Conservation (phyloP, 2,329 filamentous ascomycete genomes). For the Zasmidium angulare region DNA sequence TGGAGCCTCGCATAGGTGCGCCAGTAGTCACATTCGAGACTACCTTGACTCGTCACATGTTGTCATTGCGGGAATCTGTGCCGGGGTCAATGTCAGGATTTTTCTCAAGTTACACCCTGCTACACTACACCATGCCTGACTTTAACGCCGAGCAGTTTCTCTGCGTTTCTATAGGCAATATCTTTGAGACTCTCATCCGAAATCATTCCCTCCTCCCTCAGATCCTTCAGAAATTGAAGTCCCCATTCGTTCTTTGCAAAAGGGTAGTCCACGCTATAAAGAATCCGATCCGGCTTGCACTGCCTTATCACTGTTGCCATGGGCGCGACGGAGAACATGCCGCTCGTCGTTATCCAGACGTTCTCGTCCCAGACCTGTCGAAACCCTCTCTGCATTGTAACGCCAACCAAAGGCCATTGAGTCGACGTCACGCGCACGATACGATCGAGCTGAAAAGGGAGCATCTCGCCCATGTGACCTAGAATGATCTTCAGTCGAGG, state of each 20-base stretch:
- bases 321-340: slow-evolving; percentile 53
- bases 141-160: background rate
- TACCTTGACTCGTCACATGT: too few relatives aligned
- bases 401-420: too few relatives aligned
- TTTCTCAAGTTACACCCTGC: too few relatives aligned
- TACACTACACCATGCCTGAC: too few relatives aligned
- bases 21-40: too few relatives aligned
- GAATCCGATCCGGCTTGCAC: slow-evolving; percentile 46
- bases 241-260: slow-evolving; percentile 35
- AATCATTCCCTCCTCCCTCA: background rate
- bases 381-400: too few relatives aligned
- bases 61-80: too few relatives aligned
- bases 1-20: too few relatives aligned
- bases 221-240: background rate
- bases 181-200: background rate
- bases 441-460: slow-evolving; percentile 56
- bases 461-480: slow-evolving; percentile 55
- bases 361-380: slow-evolving; percentile 45
- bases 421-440: slow-evolving; percentile 25
- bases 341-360: slow-evolving; percentile 60
- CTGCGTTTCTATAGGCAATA: background rate
- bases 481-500: slow-evolving; percentile 54
- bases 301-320: slow-evolving; percentile 41
- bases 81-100: too few relatives aligned
- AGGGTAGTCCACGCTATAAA: slow-evolving; percentile 61